Evolutionary conservation across 1,284 basidiomycete genomes (phyloP), one percentile per base, ranked within the genome.

Genomic region (Exobasidium rhododendri): DNA sequence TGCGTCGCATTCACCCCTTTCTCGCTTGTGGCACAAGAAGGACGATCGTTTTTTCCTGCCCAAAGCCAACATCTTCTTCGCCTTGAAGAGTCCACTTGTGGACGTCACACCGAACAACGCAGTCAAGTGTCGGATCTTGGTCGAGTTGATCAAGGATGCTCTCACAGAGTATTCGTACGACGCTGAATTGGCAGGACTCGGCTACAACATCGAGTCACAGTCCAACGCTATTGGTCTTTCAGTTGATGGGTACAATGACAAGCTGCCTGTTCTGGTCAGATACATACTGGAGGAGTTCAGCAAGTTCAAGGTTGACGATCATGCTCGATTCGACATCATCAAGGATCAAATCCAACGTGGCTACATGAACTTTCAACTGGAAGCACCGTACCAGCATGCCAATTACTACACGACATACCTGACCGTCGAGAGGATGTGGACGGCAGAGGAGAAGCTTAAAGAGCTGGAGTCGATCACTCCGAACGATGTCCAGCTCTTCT

Each of bases 211-310:
- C 69, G 83, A 85, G 35, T 83, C 85, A 30, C 85, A 88, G 66
- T 83, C 84, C 5, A 87, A 88, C 30, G 89, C 90, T 1, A 80
- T 97, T 44, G 85, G 84, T 52, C 80, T 97, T 31, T 83, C 84
- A 7, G 83, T 93, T 52, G 85, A 85, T 56, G 96, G 96, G 1
- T 98, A 97, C 83, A 96, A 94, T 77, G 94, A 98, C 82, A 97
- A 97, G 82, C 83, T 98, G 43, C 82, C 86, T 4, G 85, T 90
- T 0, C 85, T 98, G 32, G 85, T 89, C 6, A 83, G 88, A 71
- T 85, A 88, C 65, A 87, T 98, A 59, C 80, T 97, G 47, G 85
- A 88, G 66, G 87, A 87, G 72, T 83, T 90, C 61, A 88, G 86
- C 77, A 82, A 83, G 31, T 83, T 94, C 59, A 82, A 86, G 70